phyloP scores from a whole-genome alignment of 176 grass and related monocot genomes.

The Oryza officinalis region DNA sequence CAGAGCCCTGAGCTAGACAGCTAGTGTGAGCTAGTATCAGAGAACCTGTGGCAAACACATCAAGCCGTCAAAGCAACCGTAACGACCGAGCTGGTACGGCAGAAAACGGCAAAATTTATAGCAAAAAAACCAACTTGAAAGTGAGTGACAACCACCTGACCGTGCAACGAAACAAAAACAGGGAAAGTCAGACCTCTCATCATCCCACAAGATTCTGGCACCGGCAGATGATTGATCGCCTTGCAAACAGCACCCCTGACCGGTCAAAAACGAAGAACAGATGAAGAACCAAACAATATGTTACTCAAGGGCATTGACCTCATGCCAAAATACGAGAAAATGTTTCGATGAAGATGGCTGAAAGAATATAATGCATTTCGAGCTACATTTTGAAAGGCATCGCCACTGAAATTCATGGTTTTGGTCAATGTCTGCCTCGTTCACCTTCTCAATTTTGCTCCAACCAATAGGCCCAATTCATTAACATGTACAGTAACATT shows the following conservation, averaged over 20 bases:
- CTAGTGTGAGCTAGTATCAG: too few relatives aligned
- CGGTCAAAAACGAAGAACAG: slow-evolving; percentile 12
- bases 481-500: not conserved
- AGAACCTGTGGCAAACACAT: too few relatives aligned
- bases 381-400: not conserved
- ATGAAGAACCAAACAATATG: not conserved
- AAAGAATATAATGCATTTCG: not conserved
- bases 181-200: not conserved
- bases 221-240: slow-evolving; percentile 31
- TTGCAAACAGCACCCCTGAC: not conserved
- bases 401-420: not conserved
- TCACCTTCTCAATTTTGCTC: not conserved
- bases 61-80: too few relatives aligned
- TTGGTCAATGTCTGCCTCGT: not conserved
- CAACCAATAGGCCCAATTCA: not conserved
- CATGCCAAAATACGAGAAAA: not conserved
- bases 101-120: too few relatives aligned
- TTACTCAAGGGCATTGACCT: not conserved
- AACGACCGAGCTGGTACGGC: too few relatives aligned
- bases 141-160: slow-evolving; percentile 2
- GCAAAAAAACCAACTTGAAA: too few relatives aligned
- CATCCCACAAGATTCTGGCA: not conserved
- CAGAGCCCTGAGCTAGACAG: too few relatives aligned
- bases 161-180: not conserved
- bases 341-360: not conserved